These are phyloP conservation scores for Clarireedia hainanense DNA, from an alignment of 2,329 filamentous ascomycete species.

Conservation along the genomic window DNA sequence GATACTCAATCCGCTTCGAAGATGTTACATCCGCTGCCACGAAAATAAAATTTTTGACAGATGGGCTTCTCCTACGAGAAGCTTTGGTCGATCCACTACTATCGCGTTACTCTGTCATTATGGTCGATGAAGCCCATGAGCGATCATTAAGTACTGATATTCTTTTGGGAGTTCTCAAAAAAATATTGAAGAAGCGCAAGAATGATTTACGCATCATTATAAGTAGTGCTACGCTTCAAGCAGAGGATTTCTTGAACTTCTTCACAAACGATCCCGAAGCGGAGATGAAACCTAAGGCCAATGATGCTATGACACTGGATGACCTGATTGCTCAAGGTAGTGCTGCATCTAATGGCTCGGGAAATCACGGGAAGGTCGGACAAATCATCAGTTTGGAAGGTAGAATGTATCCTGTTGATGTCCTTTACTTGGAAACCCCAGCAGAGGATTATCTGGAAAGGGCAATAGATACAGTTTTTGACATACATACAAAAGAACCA, in stretches of 20 bases:
- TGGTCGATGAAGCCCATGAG: slow-evolving; percentile 97
- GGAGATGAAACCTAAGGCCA: slow-evolving; percentile 25
- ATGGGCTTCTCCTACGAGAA: slow-evolving; percentile 84
- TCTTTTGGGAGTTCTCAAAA: slow-evolving; percentile 81
- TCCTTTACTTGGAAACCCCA: slow-evolving; percentile 70
- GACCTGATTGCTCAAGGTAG: slow-evolving; percentile 23
- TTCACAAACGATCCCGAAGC: slow-evolving; percentile 44
- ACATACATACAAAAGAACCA: slow-evolving; percentile 74
- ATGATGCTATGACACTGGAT: slow-evolving; percentile 32
- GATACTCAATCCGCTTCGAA: slow-evolving; percentile 88
- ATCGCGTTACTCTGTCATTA: slow-evolving; percentile 87
- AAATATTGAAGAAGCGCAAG: slow-evolving; percentile 70
- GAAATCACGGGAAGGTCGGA: slow-evolving; percentile 35
- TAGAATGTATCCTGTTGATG: slow-evolving; percentile 80
- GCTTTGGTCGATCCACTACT: slow-evolving; percentile 87
- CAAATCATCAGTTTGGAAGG: slow-evolving; percentile 80
- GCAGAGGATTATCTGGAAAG: slow-evolving; percentile 81
- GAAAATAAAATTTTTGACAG: slow-evolving; percentile 89
- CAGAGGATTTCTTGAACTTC: slow-evolving; percentile 75
- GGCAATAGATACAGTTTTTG: slow-evolving; percentile 74
- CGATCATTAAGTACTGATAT: slow-evolving; percentile 89
- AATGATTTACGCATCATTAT: slow-evolving; percentile 76
- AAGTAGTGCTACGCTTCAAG: slow-evolving; percentile 89
- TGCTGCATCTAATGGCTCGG: slow-evolving; percentile 17
- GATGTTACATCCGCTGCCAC: slow-evolving; percentile 82